Conservation (phyloP, 257 asterid genomes). For the Penstemon eatonii region DNA sequence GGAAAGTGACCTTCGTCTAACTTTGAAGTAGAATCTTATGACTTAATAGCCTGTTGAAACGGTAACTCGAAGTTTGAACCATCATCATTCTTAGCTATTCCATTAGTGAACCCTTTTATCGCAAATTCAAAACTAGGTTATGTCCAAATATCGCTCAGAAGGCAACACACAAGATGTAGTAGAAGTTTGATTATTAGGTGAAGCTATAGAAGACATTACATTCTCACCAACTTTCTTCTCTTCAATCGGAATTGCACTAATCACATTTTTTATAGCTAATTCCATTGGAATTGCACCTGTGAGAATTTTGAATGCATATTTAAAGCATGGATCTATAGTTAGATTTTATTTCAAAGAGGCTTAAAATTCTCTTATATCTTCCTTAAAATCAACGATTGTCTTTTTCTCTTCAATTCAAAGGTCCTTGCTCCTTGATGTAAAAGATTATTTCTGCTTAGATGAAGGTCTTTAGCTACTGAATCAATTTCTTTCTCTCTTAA, state of each 20-base stretch:
- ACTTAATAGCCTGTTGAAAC: too few species aligned
- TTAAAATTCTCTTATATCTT: conserved; percentile 25
- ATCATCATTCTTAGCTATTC: too few species aligned
- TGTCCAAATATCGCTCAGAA: too few species aligned
- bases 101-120: too few species aligned
- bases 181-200: conserved; percentile 29
- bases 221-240: conserved; percentile 32
- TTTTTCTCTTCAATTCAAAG: conserved; percentile 28
- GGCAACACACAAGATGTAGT: conserved; percentile 24
- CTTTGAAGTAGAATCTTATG: too few species aligned
- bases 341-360: conserved; percentile 39
- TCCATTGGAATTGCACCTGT: not conserved
- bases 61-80: too few species aligned
- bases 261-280: conserved; percentile 50
- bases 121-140: too few species aligned
- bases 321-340: conserved; percentile 66
- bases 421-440: conserved; percentile 21
- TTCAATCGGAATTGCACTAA: conserved; percentile 55
- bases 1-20: too few species aligned
- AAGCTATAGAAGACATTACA: conserved; percentile 27
- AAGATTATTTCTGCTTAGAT: conserved; percentile 24
- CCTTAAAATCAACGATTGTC: conserved; percentile 25
- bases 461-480: conserved; percentile 12
- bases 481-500: conserved; percentile 17
- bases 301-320: conserved; percentile 39